phyloP scores from a whole-genome alignment of 2,329 filamentous ascomycete genomes.

The Tolypocladium ophioglossoides region DNA sequence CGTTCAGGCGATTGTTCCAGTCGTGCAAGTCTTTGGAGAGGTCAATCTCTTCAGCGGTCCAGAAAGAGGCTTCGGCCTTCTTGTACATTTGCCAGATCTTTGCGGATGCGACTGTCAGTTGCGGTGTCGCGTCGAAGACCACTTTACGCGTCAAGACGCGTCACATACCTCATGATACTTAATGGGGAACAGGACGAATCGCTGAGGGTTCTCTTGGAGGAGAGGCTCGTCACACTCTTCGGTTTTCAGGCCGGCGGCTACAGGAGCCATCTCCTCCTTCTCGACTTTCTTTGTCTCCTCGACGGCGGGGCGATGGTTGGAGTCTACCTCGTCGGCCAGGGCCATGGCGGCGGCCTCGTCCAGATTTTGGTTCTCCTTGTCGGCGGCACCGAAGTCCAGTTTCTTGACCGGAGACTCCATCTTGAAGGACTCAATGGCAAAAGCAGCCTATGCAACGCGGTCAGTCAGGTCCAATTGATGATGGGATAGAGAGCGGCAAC shows the following conservation, averaged over 20 bases:
- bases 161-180: constrained; percentile 95
- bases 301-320: constrained; percentile 47
- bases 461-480: constrained; percentile 17
- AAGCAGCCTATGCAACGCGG: constrained; percentile 55
- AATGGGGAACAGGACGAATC: constrained; percentile 97
- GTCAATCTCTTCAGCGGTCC: constrained; percentile 99
- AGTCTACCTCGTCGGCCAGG: constrained; percentile 45
- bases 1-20: constrained; percentile 96
- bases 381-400: constrained; percentile 59
- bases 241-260: constrained; percentile 45
- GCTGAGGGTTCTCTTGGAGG: constrained; percentile 87
- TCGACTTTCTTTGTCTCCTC: constrained; percentile 28
- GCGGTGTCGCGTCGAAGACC: constrained; percentile 17
- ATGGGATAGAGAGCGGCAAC: background rate
- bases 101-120: constrained; percentile 25
- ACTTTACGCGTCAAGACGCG: constrained; percentile 60
- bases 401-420: constrained; percentile 93
- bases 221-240: constrained; percentile 80
- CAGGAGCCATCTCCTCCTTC: constrained; percentile 24
- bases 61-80: constrained; percentile 99
- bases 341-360: constrained; percentile 38
- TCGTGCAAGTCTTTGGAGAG: constrained; percentile 98
- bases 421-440: constrained; percentile 78
- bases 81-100: constrained; percentile 99
- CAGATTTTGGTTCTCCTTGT: constrained; percentile 72